A percentile compares a stretch with the other conserved stretches of the same genome.
Conservation (phyloP, 805 yeast genomes). For the Kodamaea neixiangensis region DNA sequence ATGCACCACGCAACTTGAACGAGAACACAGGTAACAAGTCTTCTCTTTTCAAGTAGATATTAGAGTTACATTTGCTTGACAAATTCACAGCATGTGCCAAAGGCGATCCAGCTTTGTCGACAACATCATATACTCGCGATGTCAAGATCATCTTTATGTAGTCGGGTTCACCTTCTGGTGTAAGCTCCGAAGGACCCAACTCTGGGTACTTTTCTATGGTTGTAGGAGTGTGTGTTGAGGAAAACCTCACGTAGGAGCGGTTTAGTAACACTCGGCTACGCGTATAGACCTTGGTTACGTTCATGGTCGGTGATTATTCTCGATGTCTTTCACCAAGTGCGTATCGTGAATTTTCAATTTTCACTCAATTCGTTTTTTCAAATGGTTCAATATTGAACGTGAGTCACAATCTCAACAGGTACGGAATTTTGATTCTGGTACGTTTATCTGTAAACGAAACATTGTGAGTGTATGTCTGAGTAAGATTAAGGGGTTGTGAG, state of each 20-base stretch:
- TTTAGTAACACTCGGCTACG: background rate
- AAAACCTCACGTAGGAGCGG: background rate
- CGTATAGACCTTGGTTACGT: background rate
- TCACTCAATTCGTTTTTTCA: too few species aligned
- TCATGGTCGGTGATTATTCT: background rate
- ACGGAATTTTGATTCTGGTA: too few species aligned
- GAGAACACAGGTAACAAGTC: slow-evolving; percentile 94
- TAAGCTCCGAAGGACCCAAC: slow-evolving; percentile 50
- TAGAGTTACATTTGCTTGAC: slow-evolving; percentile 73
- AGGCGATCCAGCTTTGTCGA: slow-evolving; percentile 78
- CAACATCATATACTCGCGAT: slow-evolving; percentile 92
- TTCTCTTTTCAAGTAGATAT: slow-evolving; percentile 82
- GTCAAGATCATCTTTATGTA: slow-evolving; percentile 88
- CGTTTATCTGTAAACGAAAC: too few species aligned
- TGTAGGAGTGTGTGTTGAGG: background rate
- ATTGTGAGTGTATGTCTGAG: too few species aligned
- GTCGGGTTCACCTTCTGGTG: slow-evolving; percentile 78
- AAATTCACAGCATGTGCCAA: slow-evolving; percentile 72
- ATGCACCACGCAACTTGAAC: slow-evolving; percentile 96
- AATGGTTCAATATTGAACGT: too few species aligned
- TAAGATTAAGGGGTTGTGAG: too few species aligned
- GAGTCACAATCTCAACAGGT: too few species aligned
- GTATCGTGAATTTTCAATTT: background rate
- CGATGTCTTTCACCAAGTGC: background rate
- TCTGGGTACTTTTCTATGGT: slow-evolving; percentile 41